These are phyloP conservation scores for Setaria italica DNA, from an alignment of 202 grass and related monocot genomes.

Conservation along the genomic window DNA sequence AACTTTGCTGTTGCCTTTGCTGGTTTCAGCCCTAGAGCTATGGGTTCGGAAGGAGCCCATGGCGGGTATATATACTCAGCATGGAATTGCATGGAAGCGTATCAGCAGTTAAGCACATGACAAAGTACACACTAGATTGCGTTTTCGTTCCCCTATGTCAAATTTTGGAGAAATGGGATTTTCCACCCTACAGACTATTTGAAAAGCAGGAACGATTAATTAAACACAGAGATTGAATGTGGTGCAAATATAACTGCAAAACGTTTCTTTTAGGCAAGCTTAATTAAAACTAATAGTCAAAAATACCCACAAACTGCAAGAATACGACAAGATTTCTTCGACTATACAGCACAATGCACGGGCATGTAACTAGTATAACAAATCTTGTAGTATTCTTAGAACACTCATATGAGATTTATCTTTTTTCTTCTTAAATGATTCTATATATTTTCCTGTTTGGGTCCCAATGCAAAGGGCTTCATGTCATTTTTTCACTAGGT, in stretches of 20 bases:
- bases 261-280: too few species aligned
- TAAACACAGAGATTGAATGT: background rate
- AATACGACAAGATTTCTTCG: too few species aligned
- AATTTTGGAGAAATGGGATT: background rate
- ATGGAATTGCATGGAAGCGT: background rate
- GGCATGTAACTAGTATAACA: too few species aligned
- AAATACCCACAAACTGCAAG: too few species aligned
- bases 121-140: background rate
- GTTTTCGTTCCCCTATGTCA: background rate
- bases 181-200: background rate
- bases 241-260: background rate
- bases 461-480: background rate
- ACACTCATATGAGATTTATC: too few species aligned
- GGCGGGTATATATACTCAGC: constrained; percentile 42
- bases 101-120: background rate
- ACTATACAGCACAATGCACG: too few species aligned
- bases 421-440: too few species aligned
- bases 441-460: too few species aligned
- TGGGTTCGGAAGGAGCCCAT: constrained; percentile 22
- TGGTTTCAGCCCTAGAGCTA: constrained; percentile 53
- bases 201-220: background rate
- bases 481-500: too few species aligned
- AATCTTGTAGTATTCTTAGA: too few species aligned
- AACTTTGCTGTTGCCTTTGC: constrained; percentile 34
- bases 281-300: too few species aligned